A percentile compares a stretch with the other conserved stretches of the same genome.
Evolutionary conservation across 2,329 filamentous ascomycete genomes (phyloP).

Genomic region (Ophiostoma ips): DNA sequence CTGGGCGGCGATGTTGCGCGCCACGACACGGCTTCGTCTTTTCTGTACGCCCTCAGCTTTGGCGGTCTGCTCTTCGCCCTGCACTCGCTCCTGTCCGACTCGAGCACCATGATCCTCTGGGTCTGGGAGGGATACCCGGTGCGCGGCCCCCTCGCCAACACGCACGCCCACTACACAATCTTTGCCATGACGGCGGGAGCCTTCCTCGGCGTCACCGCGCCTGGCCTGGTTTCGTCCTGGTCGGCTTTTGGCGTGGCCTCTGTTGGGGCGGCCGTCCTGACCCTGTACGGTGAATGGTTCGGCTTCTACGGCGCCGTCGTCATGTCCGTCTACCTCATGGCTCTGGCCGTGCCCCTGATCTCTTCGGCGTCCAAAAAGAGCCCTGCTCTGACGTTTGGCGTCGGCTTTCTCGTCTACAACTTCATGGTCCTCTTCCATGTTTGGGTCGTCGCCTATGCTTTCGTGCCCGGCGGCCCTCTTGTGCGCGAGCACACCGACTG

Average conservation of each 20-base stretch:
- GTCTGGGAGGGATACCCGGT: conserved; percentile 95
- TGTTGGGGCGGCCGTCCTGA: conserved; percentile 65
- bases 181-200: conserved; percentile 76
- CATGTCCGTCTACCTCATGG: conserved; percentile 68
- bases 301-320: conserved; percentile 76
- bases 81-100: conserved; percentile 88
- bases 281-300: conserved; percentile 65
- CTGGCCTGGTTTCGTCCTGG: conserved; percentile 62
- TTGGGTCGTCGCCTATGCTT: conserved; percentile 96
- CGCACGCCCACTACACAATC: conserved; percentile 81
- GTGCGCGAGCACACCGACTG: conserved; percentile 92
- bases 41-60: conserved; percentile 60
- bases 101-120: conserved; percentile 98
- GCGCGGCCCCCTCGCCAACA: conserved; percentile 70
- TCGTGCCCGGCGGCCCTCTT: conserved; percentile 84
- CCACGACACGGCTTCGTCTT: neutral
- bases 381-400: conserved; percentile 68
- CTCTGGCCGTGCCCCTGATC: conserved; percentile 62
- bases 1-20: conserved; percentile 20
- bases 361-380: conserved; percentile 61
- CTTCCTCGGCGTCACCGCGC: conserved; percentile 59
- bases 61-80: conserved; percentile 77
- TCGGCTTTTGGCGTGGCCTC: conserved; percentile 64
- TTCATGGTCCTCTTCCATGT: conserved; percentile 93
- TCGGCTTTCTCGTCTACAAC: conserved; percentile 87